Evolutionary conservation across 148 eudicot genomes (phyloP), one percentile per base, ranked within the genome.

Genomic region (Amaranthus hypochondriacus): DNA sequence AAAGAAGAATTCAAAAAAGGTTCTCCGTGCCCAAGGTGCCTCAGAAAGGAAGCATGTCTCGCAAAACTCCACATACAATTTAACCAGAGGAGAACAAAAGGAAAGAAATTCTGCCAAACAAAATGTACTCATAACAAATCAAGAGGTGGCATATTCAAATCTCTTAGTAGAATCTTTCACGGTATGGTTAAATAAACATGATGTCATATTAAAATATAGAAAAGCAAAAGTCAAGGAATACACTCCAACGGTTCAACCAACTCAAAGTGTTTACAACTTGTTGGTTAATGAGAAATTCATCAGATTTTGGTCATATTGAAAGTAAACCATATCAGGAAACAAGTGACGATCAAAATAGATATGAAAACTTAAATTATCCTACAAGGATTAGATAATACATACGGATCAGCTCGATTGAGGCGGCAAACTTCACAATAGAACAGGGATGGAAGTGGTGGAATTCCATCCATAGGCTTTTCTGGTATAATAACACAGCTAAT

Each of bases 401-500:
- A 90, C 96, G 91, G 96, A 73, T 88, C 92, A 51, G 92, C 92
- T 60, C 90, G 86, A 69, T 42, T 69, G 18, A 90, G 88, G 75
- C 96, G 88, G 66, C 96, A 90, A 61, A 90, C 74, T 85, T 90
- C 96, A 71, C 96, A 90, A 62, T 82, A 85, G 71, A 88, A 88
- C 52, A 79, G 83, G 39, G 89, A 72, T 47, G 84, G 84, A 82
- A 78, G 81, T 49, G 85, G 79, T 49, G 78, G 79, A 74, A 68
- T 74, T 65, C 86, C 90, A 66, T 86, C 91, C 77, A 68, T n/a
- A 55, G 95, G 89, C 75, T 87, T 86, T 74, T 87, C 91, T 5
- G 95, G 83, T 80, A 88, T 83, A 56, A 87, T 69, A 53, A 86
- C 92, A 81, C 96, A 90, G 67, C 77, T 69, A 63, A 83, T 81